Evolutionary conservation across 805 yeast genomes (phyloP), one percentile per base, ranked within the genome.

Genomic region (Wickerhamiella sergipiensis): DNA sequence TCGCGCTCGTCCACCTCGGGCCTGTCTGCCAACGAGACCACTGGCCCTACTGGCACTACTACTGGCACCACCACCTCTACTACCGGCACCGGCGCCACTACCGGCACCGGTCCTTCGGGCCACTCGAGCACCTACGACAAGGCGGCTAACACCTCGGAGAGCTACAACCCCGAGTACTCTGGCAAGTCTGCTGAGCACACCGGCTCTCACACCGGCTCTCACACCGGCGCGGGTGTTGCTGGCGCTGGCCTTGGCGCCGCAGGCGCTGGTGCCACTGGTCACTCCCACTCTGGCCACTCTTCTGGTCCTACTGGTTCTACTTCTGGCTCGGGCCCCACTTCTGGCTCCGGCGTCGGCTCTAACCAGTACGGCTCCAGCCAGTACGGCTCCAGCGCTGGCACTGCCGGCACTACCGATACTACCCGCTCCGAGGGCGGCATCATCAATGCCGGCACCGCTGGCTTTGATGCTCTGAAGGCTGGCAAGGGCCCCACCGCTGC

Each of bases 31-130:
- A 24, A 24, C 8, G 26, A 24, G 8, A 17, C 8, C 8, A 24
- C n/a, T n/a, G n/a, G n/a, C n/a, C n/a, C 26, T 24, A 24, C 58
- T 9, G 55, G 53, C 53, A 57, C 8, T 24, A 24, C 26, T 24
- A 24, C 58, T 9, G 55, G 53, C 53, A 57, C 61, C 40, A 52
- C 57, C 18, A 56, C 55, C 43, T 55, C 55, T 21, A 49, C 59
- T 22, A 50, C 56, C 46, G 54, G 72, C 74, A 60, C 66, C 69
- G 53, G 62, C 67, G 45, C 68, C 21, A 13, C 31, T n/a, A 45
- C 38, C 26, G 26, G 26, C 26, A 8, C 39, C 39, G 15, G 12
- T 15, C 15, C 21, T 18, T 50, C 47, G n/a, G 18, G 43, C 29
- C 46, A 43, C 31, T 24, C 46, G 19, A 24, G 8, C 26, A 18